These are phyloP conservation scores for Metarhizium album DNA, from an alignment of 2,329 filamentous ascomycete genomes.

Conservation along the genomic window DNA sequence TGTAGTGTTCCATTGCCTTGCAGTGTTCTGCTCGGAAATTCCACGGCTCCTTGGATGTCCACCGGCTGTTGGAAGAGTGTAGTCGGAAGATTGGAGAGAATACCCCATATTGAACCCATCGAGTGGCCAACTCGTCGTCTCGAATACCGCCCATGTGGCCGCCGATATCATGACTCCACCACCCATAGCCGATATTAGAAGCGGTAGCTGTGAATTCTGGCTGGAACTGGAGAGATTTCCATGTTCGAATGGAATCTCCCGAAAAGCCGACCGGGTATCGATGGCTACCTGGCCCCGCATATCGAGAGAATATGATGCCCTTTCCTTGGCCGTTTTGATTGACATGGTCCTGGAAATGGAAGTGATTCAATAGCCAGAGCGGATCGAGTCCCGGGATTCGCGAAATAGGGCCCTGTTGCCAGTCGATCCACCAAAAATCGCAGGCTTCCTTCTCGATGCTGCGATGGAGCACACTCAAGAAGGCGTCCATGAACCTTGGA, in stretches of 20 bases:
- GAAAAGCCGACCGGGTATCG: conserved; percentile 56
- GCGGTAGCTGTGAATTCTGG: conserved; percentile 56
- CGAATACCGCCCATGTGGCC: conserved; percentile 46
- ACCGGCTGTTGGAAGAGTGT: conserved; percentile 45
- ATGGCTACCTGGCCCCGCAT: conserved; percentile 51
- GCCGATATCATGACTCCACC: conserved; percentile 61
- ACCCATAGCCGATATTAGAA: conserved; percentile 56
- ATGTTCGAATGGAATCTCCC: conserved; percentile 48
- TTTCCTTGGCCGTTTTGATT: conserved; percentile 24
- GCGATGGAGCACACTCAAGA: conserved; percentile 44
- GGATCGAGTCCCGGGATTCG: conserved; percentile 48
- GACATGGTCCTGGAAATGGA: conserved; percentile 45
- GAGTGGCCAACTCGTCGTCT: conserved; percentile 46
- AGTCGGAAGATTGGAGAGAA: conserved; percentile 51
- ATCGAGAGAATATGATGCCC: conserved; percentile 48
- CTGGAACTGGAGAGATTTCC: conserved; percentile 52
- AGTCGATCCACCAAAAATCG: conserved; percentile 59
- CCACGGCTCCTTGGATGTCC: conserved; percentile 54
- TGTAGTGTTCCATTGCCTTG: conserved; percentile 34
- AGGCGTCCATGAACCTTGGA: conserved; percentile 44
- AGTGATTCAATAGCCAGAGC: conserved; percentile 55
- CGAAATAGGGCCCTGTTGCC: conserved; percentile 50
- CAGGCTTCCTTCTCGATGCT: conserved; percentile 43
- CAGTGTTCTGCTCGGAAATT: conserved; percentile 28
- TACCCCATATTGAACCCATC: conserved; percentile 52